These are phyloP conservation scores for Brachypodium distachyon DNA, from an alignment of 202 grass and related monocot species.

Conservation along the genomic window DNA sequence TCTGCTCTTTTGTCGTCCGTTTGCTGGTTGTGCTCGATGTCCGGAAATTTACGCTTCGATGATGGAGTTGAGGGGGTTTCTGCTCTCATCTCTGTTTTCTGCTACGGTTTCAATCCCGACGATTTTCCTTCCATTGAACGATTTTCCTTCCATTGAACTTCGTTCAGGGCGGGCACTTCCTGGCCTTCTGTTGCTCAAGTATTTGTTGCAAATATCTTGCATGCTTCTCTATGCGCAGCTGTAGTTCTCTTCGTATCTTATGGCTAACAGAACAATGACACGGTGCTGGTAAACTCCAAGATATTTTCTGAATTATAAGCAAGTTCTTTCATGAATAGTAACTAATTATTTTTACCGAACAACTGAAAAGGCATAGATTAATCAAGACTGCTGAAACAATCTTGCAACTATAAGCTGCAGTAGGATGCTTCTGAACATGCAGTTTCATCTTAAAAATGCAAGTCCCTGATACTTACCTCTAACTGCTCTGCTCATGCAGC, in stretches of 20 bases:
- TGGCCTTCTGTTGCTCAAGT: constrained; percentile 59
- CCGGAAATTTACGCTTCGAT: constrained; percentile 9
- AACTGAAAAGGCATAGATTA: not conserved
- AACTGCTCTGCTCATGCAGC: constrained; percentile 80
- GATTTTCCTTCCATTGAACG: too few relatives aligned
- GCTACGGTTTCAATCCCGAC: not conserved
- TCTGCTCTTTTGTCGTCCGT: constrained; percentile 22
- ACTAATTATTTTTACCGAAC: not conserved
- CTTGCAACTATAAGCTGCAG: not conserved
- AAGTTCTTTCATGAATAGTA: not conserved
- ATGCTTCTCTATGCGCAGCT: constrained; percentile 73
- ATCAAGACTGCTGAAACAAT: not conserved
- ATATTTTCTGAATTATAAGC: too few relatives aligned
- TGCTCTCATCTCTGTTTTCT: constrained; percentile 6
- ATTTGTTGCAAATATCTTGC: constrained; percentile 79
- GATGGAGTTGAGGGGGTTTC: not conserved
- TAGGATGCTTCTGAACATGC: not conserved
- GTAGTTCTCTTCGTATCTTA: constrained; percentile 75
- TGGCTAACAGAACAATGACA: not conserved
- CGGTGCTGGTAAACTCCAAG: not conserved
- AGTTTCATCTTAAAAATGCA: not conserved
- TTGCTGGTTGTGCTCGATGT: constrained; percentile 15
- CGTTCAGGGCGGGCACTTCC: constrained; percentile 5
- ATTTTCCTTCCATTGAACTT: constrained; percentile 25
- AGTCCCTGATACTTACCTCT: constrained; percentile 37